Evolutionary conservation across 495 filamentous ascomycete species (phyloP).

Genomic region (Patellaria atrata): DNA sequence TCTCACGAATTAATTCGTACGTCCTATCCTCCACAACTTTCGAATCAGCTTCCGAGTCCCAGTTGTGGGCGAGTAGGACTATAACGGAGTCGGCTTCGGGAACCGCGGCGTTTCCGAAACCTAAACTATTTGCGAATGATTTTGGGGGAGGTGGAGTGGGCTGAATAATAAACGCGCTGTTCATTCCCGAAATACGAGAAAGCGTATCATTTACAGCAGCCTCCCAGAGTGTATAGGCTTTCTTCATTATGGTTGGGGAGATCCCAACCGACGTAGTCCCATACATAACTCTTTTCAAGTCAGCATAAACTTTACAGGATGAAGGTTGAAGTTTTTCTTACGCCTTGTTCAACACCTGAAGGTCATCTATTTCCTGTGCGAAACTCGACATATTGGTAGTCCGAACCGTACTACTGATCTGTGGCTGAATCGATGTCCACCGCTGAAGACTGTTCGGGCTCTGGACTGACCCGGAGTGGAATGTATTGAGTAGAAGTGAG

Average conservation of each 20-base stretch:
- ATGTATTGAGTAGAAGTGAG: too few species aligned
- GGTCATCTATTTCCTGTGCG: conserved; percentile 14
- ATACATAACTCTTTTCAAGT: too few species aligned
- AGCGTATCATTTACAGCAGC: conserved; percentile 1
- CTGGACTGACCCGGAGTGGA: too few species aligned
- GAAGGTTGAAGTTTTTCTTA: too few species aligned
- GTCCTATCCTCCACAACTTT: too few species aligned
- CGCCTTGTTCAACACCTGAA: too few species aligned
- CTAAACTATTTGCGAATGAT: conserved; percentile 2
- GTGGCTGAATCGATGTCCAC: too few species aligned
- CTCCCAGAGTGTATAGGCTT: conserved; percentile 6
- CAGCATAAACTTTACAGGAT: too few species aligned
- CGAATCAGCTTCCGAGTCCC: too few species aligned
- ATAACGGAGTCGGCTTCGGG: conserved; percentile 8
- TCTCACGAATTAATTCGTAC: too few species aligned
- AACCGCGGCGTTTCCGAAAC: not conserved
- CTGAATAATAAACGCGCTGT: conserved; percentile 8
- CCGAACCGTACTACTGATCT: conserved; percentile 18
- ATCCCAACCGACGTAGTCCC: conserved; percentile 9
- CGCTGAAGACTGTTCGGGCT: too few species aligned
- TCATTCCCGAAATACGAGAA: not conserved
- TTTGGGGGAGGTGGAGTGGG: conserved; percentile 1
- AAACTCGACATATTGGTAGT: conserved; percentile 12
- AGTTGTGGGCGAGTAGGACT: too few species aligned
- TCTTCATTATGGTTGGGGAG: conserved; percentile 5